Evolutionary conservation across 176 grass and related monocot species (phyloP).

Genomic region (Panicum miliaceum): DNA sequence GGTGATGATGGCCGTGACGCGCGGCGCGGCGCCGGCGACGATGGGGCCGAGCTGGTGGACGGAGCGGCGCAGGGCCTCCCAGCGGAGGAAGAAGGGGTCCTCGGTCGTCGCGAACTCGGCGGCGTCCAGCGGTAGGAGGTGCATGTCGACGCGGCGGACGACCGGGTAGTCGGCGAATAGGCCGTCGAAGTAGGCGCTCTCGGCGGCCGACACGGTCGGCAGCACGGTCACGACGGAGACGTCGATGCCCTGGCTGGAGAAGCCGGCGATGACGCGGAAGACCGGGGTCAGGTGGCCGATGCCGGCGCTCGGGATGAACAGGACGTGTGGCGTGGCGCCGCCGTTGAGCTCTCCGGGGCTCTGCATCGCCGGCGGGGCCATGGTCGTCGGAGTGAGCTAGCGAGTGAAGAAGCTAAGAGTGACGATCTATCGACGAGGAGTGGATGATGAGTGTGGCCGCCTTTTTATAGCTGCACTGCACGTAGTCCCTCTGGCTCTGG

Average conservation of each 20-base stretch:
- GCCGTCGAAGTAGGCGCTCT: conserved; percentile 32
- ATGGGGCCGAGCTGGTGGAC: conserved; percentile 44
- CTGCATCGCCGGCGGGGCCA: too few relatives aligned
- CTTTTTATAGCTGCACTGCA: too few relatives aligned
- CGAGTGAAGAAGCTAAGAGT: too few relatives aligned
- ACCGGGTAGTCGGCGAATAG: conserved; percentile 49
- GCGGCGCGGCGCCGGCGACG: conserved; percentile 28
- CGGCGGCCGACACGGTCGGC: conserved; percentile 53
- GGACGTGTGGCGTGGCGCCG: conserved; percentile 31
- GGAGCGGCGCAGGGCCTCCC: conserved; percentile 53
- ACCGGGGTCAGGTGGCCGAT: conserved; percentile 72
- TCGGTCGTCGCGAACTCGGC: neutral
- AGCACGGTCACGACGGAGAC: conserved; percentile 65
- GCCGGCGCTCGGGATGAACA: conserved; percentile 65
- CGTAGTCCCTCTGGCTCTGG: too few relatives aligned
- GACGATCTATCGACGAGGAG: too few relatives aligned
- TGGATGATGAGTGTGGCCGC: too few relatives aligned
- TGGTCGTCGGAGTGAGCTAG: too few relatives aligned
- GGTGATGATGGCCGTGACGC: conserved; percentile 43
- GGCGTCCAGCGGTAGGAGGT: conserved; percentile 35
- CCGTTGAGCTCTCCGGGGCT: too few relatives aligned
- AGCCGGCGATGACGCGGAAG: conserved; percentile 49
- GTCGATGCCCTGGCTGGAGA: conserved; percentile 36
- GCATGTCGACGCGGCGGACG: conserved; percentile 56
- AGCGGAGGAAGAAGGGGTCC: conserved; percentile 52